Percentiles rank a stretch among this genome's conserved stretches.
phyloP scores from a whole-genome alignment of 2,329 filamentous ascomycete species.

The Bipolaris oryzae region DNA sequence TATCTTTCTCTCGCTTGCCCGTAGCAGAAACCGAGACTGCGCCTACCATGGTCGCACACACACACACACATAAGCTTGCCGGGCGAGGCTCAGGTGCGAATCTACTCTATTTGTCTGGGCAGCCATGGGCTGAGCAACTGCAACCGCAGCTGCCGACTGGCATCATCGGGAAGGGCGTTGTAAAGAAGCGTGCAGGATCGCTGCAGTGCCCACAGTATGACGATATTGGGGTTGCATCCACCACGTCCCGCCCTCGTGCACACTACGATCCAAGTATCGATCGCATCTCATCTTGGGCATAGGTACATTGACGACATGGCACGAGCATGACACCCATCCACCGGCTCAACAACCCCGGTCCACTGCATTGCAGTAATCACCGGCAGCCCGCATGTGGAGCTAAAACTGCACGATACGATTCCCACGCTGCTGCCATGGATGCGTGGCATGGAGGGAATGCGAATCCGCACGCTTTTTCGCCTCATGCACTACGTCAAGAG shows the following conservation, averaged over 20 bases:
- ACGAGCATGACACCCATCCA: conserved; percentile 10
- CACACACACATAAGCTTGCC: background rate
- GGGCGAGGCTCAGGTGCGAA: background rate
- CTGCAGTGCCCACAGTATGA: background rate
- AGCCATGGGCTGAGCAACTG: background rate
- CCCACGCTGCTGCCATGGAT: conserved; percentile 17
- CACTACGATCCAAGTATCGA: conserved; percentile 20
- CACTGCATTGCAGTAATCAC: conserved; percentile 19
- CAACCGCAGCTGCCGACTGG: background rate
- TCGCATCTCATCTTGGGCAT: conserved; percentile 19
- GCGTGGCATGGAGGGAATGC: conserved; percentile 9
- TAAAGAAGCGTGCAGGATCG: conserved; percentile 1
- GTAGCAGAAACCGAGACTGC: background rate
- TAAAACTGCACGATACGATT: conserved; percentile 13
- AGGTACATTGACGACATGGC: conserved; percentile 11
- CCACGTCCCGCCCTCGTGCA: conserved; percentile 3
- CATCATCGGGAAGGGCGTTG: conserved; percentile 2
- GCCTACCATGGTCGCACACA: conserved; percentile 3
- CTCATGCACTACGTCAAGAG: conserved; percentile 19
- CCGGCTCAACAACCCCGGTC: conserved; percentile 9
- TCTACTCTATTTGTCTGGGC: background rate
- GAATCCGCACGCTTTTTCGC: conserved; percentile 9
- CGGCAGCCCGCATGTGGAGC: conserved; percentile 12
- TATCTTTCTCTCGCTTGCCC: conserved; percentile 5
- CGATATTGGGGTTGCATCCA: background rate